Evolutionary conservation across 257 asterid genomes (phyloP).

Genomic region (Nicotiana benthamiana): DNA sequence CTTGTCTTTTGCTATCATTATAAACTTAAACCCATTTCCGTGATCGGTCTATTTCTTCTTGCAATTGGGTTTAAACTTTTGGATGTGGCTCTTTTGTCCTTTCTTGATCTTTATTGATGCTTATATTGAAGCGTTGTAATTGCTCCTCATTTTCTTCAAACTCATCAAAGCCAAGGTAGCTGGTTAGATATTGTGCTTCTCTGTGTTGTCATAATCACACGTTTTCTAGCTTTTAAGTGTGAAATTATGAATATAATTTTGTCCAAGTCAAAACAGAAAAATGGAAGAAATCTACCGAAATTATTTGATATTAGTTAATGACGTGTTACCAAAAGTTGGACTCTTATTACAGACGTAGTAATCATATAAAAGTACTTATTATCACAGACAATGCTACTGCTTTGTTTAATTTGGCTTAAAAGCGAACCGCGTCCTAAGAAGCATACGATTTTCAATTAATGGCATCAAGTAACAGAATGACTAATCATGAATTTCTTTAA

Average conservation of each 20-base stretch:
- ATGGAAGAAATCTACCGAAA: not conserved
- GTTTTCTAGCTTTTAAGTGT: not conserved
- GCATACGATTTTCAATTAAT: not conserved
- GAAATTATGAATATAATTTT: not conserved
- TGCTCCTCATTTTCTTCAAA: not conserved
- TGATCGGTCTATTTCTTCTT: not conserved
- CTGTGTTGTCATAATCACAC: not conserved
- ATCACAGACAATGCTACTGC: too few species aligned
- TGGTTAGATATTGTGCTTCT: not conserved
- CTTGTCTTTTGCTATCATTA: not conserved
- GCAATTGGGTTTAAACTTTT: not conserved
- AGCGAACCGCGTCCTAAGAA: not conserved
- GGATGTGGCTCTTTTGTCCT: not conserved
- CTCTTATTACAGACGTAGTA: not conserved
- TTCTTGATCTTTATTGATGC: not conserved
- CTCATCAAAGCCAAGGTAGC: not conserved
- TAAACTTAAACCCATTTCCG: not conserved
- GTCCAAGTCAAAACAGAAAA: not conserved
- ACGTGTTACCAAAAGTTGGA: not conserved
- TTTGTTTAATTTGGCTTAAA: too few species aligned
- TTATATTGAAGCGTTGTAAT: not conserved
- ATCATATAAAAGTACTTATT: too few species aligned
- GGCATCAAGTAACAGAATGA: not conserved
- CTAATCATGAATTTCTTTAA: not conserved
- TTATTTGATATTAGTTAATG: not conserved